Conservation (phyloP, 2,329 filamentous ascomycete species). For the Penicillium sclerotigenum region DNA sequence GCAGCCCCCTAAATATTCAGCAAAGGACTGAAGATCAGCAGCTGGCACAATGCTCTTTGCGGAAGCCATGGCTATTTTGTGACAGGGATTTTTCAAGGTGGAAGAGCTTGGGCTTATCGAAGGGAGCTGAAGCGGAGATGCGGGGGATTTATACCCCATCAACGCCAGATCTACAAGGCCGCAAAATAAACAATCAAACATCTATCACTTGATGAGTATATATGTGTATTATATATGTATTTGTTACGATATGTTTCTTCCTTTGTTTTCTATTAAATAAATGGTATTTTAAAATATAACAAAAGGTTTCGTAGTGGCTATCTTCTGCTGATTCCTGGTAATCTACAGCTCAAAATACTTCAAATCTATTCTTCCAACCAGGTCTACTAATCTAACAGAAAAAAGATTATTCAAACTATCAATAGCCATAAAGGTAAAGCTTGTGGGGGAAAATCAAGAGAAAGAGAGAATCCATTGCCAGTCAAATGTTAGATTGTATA, state of each 20-base stretch:
- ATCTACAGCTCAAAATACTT: no score
- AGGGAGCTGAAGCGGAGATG: background rate
- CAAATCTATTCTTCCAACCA: background rate
- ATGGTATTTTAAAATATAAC: no score
- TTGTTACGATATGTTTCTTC: background rate
- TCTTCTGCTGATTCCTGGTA: background rate
- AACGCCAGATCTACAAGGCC: background rate
- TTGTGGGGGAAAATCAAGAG: background rate
- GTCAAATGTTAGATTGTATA: background rate
- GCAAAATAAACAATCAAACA: background rate
- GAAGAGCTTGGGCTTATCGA: background rate
- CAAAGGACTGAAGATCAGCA: slow-evolving; percentile 53
- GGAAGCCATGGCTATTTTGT: slow-evolving; percentile 39
- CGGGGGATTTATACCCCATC: background rate
- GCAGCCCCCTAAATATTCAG: slow-evolving; percentile 51
- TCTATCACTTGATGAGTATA: background rate
- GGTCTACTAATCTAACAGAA: background rate
- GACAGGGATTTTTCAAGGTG: background rate
- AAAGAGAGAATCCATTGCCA: background rate
- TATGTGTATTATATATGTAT: no score
- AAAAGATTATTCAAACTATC: no score
- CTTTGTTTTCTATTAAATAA: no score
- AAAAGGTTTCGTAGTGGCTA: background rate
- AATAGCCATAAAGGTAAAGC: no score
- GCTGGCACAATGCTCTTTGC: slow-evolving; percentile 35